Conservation (phyloP, 2,329 filamentous ascomycete species). For the Nemania serpens region DNA sequence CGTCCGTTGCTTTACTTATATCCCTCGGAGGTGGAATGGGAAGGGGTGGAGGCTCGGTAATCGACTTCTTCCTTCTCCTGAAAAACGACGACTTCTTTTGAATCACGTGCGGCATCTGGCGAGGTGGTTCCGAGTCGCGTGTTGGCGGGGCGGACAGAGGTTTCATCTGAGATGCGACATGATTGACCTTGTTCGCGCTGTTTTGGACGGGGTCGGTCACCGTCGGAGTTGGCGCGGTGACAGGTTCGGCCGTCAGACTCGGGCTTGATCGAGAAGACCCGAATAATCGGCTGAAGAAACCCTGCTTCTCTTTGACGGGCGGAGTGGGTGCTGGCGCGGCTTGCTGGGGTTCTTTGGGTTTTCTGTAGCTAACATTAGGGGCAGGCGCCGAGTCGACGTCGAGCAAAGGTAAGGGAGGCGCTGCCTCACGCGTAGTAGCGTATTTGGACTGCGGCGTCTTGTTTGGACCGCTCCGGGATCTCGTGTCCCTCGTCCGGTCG, state of each 20-base stretch:
- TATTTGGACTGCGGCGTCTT: conserved; percentile 38
- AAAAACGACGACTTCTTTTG: conserved; percentile 98
- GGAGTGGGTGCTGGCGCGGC: conserved; percentile 49
- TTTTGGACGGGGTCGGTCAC: conserved; percentile 46
- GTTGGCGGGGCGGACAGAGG: conserved; percentile 53
- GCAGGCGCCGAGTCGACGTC: conserved; percentile 58
- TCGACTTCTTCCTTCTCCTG: conserved; percentile 87
- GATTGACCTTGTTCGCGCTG: conserved; percentile 47
- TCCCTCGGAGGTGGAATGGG: conserved; percentile 40
- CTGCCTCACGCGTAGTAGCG: conserved; percentile 31
- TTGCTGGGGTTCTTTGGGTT: conserved; percentile 57
- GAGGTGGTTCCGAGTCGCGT: conserved; percentile 53
- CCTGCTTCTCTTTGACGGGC: conserved; percentile 69
- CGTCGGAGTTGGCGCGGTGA: conserved; percentile 42
- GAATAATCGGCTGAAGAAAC: conserved; percentile 94
- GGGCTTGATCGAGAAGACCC: conserved; percentile 66
- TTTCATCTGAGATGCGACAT: conserved; percentile 55
- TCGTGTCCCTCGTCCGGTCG: conserved; percentile 57
- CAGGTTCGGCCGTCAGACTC: conserved; percentile 18
- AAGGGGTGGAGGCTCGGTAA: conserved; percentile 67
- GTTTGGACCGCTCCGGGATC: conserved; percentile 49
- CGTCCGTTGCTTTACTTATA: conserved; percentile 31
- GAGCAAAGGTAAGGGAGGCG: conserved; percentile 42
- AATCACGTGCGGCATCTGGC: conserved; percentile 54
- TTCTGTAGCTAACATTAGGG: conserved; percentile 63